phyloP scores from a whole-genome alignment of 352 stramenopile genomes.

The Globisporangium orthogonon region DNA sequence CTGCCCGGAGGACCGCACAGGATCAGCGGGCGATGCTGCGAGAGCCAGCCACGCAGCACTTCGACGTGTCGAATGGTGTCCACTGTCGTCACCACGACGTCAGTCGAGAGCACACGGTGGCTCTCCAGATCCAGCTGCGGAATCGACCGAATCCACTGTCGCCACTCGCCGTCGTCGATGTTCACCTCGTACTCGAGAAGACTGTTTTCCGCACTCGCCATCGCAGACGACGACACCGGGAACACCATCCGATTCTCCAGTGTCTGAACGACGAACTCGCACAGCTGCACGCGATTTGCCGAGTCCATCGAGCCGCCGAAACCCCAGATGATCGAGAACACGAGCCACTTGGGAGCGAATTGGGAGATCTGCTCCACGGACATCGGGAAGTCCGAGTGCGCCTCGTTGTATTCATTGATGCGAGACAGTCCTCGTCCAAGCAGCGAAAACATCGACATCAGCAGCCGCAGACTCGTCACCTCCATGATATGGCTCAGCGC shows the following conservation, averaged over 20 bases:
- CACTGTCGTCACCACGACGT: conserved; percentile 99
- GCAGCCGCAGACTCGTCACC: conserved; percentile 88
- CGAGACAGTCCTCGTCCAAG: conserved; percentile 91
- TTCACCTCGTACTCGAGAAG: conserved; percentile 96
- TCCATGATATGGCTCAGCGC: conserved; percentile 95
- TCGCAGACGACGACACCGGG: conserved; percentile 46
- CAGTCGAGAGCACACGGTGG: conserved; percentile 93
- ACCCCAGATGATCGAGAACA: conserved; percentile 98
- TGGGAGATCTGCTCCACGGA: conserved; percentile 92
- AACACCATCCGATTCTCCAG: conserved; percentile 88
- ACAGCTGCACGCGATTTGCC: conserved; percentile 89
- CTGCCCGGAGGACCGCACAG: conserved; percentile 97
- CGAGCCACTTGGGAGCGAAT: conserved; percentile 96
- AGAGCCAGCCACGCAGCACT: conserved; percentile 96
- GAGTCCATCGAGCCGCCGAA: conserved; percentile 97
- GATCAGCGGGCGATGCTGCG: conserved; percentile 95
- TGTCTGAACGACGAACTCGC: conserved; percentile 83
- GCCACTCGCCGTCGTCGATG: conserved; percentile 96
- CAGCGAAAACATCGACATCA: conserved; percentile 97
- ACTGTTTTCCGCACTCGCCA: conserved; percentile 59
- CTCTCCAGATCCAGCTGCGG: conserved; percentile 98
- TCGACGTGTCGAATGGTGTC: conserved; percentile 99
- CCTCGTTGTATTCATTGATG: conserved; percentile 98
- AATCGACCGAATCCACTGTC: conserved; percentile 94
- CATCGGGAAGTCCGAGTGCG: conserved; percentile 98